Evolutionary conservation across 352 stramenopile genomes (phyloP).

Genomic region (Phytophthora tentaculata): DNA sequence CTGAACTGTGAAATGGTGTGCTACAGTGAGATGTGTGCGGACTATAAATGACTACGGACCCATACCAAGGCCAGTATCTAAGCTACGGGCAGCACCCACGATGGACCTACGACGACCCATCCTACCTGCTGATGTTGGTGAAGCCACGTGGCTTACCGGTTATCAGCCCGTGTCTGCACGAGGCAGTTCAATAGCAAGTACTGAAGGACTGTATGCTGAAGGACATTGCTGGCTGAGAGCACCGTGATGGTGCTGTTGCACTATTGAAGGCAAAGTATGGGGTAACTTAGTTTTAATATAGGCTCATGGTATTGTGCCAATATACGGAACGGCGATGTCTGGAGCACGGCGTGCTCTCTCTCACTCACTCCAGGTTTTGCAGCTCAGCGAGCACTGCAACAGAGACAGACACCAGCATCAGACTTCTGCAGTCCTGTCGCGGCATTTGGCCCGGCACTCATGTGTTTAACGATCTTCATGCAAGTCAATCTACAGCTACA

Average conservation of each 20-base stretch:
- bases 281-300: constrained; percentile 1
- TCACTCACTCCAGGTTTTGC: constrained; percentile 6
- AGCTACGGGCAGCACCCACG: neutral
- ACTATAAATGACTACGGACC: neutral
- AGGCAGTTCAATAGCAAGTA: neutral
- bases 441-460: constrained; percentile 8
- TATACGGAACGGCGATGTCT: neutral
- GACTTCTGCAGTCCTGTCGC: constrained; percentile 5
- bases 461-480: constrained; percentile 4
- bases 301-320: neutral
- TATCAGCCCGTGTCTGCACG: neutral
- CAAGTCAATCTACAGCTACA: no score
- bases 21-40: neutral
- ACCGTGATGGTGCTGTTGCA: neutral
- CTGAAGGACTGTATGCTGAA: neutral
- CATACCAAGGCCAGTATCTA: neutral
- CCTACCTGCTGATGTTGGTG: neutral
- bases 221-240: constrained; percentile 1
- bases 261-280: neutral
- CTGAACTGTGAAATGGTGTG: neutral
- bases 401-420: neutral
- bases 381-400: constrained; percentile 10
- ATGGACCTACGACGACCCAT: neutral
- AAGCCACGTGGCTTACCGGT: neutral
- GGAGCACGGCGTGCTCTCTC: neutral